Base-by-base conservation (phyloP, 208 protist species). In the Leishmania arabica region DNA sequence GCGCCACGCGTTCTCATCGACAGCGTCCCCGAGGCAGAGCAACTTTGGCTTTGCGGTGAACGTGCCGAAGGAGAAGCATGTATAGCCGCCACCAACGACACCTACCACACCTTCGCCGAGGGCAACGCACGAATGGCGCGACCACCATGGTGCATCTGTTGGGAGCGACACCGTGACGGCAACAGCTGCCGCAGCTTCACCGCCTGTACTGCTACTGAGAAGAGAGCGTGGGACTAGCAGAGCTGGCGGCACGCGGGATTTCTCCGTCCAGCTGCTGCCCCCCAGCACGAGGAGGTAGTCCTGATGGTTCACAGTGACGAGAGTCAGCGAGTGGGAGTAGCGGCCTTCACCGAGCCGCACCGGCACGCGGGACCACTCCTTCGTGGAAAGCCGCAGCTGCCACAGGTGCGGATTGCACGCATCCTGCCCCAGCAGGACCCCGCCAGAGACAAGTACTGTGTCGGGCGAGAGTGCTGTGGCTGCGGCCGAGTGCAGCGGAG, bases 21-120 rank as follows among this genome's bases (percentile, higher is more conserved):
- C 79, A 19, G 17, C 37, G 31, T 83, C 71, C 66, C 88, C 89
- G 17, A 96, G 73, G 31, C 76, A 37, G 7, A 97, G 83, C 15
- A 97, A 47, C 42, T 81, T 72, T 31, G 95, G 95, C 58, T 91
- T 90, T 1, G 88, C 66, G 4, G 91, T 77, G 65, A 92, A 96
- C 40, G 95, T 98, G 19, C 93, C 95, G 78, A 98, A 98, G 27
- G 95, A 98, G 71, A 98, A 98, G 82, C 95, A 98, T 0, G 95
- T 96, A 83, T 94, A 97, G 58, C 95, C 95, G 49, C 95, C 93
- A 1, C 89, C 93, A 11, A 98, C 8, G 0, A 97, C 89, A 27
- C 88, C 92, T 3, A 98, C 84, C 19, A 90, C 86, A 24, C 92
- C 93, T 2, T 80, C 62, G 58, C 83, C 86, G 15, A 98, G 72